These are phyloP conservation scores for Chrysochromulina tobinii DNA, from an alignment of 78 protist genomes.

Conservation along the genomic window DNA sequence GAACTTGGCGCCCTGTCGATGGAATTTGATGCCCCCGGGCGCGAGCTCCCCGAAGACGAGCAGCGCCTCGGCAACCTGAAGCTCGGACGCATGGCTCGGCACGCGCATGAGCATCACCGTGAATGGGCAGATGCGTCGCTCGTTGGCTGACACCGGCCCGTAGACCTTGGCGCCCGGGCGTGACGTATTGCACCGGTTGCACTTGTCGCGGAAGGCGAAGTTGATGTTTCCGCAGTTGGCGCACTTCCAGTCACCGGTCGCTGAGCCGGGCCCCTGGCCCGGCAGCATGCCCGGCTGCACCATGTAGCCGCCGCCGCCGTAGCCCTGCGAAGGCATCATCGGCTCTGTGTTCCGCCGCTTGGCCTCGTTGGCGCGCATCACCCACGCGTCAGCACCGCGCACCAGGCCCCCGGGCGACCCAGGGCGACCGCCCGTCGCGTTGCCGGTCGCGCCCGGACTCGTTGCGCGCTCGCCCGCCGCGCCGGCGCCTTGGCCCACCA, in stretches of 20 bases:
- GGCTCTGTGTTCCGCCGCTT: background rate
- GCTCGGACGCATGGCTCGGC: background rate
- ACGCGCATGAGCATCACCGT: constrained; percentile 7
- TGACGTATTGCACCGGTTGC: background rate
- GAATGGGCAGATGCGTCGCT: constrained; percentile 2
- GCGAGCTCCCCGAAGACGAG: background rate
- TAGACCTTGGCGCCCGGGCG: background rate
- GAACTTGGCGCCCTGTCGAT: background rate
- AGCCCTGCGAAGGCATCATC: background rate
- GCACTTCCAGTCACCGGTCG: constrained; percentile 21
- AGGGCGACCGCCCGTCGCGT: background rate
- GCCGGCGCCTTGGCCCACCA: no score
- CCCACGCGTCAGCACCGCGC: background rate
- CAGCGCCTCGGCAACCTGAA: background rate
- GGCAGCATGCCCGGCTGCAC: background rate
- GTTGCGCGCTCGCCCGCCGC: no score
- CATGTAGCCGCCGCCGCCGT: background rate
- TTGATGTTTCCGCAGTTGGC: background rate
- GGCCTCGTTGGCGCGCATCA: background rate
- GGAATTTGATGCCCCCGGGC: background rate
- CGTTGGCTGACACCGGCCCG: background rate
- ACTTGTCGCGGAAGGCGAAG: constrained; percentile 14
- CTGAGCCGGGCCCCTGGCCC: background rate
- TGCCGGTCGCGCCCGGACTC: background rate
- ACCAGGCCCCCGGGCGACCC: background rate